A percentile compares a stretch with the other conserved stretches of the same genome.
These are phyloP conservation scores for Quercus lobata DNA, from an alignment of 331 rosid species.

Conservation along the genomic window DNA sequence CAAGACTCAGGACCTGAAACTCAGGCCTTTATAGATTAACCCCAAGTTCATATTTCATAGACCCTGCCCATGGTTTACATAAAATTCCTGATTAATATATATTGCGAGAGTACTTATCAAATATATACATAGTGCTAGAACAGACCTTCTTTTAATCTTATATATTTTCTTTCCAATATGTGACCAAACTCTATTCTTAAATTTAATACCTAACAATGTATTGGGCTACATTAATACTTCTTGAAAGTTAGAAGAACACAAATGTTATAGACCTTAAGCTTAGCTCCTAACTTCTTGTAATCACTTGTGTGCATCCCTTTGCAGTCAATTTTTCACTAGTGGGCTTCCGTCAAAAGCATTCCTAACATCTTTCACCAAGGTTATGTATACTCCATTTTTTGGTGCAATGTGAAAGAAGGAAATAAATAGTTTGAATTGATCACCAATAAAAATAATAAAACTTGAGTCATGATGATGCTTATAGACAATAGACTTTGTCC, in stretches of 20 bases:
- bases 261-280: slow-evolving; percentile 64
- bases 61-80: not conserved
- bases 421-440: slow-evolving; percentile 10
- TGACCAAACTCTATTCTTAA: not conserved
- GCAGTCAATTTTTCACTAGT: slow-evolving; percentile 77
- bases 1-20: not conserved
- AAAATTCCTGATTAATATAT: not conserved
- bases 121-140: not conserved
- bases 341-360: slow-evolving; percentile 91
- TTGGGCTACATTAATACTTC: not conserved
- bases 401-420: slow-evolving; percentile 44
- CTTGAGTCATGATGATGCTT: not conserved
- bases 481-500: slow-evolving; percentile 1
- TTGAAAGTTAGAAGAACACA: slow-evolving; percentile 1
- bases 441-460: not conserved
- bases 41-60: not conserved
- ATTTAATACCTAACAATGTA: not conserved
- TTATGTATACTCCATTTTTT: slow-evolving; percentile 79
- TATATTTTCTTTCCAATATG: not conserved
- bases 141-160: not conserved
- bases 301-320: slow-evolving; percentile 84
- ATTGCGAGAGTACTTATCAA: not conserved
- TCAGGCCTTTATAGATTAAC: not conserved
- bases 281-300: slow-evolving; percentile 93
- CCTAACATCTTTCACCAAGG: slow-evolving; percentile 70